These are phyloP conservation scores for Hysterangium stoloniferum DNA, from an alignment of 768 basidiomycete genomes.

Conservation along the genomic window DNA sequence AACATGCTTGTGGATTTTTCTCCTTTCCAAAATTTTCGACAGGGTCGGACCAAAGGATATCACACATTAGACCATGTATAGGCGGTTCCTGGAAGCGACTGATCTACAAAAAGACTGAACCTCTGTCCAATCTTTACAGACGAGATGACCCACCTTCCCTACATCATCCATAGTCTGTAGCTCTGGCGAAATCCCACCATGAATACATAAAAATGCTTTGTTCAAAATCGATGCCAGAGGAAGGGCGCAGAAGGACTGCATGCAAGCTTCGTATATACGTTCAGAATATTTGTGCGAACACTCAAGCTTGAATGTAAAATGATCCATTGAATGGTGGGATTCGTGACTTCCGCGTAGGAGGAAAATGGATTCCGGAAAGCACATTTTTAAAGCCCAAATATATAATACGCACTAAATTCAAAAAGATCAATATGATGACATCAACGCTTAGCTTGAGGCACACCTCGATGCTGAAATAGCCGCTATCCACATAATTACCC, in stretches of 20 bases:
- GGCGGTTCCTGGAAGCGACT: slow-evolving; percentile 95
- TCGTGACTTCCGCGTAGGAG: slow-evolving; percentile 97
- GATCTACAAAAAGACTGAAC: neutral
- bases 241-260: too few relatives aligned
- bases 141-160: slow-evolving; percentile 40
- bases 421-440: neutral
- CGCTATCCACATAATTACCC: slow-evolving; percentile 41
- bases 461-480: slow-evolving; percentile 43
- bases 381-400: slow-evolving; percentile 97
- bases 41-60: slow-evolving; percentile 96
- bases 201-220: slow-evolving; percentile 90
- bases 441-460: too few relatives aligned
- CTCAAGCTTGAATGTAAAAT: slow-evolving; percentile 56
- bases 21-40: slow-evolving; percentile 94
- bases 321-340: slow-evolving; percentile 78
- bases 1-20: slow-evolving; percentile 78
- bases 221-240: slow-evolving; percentile 98
- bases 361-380: slow-evolving; percentile 96
- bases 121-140: slow-evolving; percentile 23
- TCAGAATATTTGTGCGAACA: slow-evolving; percentile 99
- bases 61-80: too few relatives aligned
- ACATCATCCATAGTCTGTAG: slow-evolving; percentile 43
- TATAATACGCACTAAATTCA: slow-evolving; percentile 66
- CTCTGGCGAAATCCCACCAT: too few relatives aligned
- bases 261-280: slow-evolving; percentile 95